phyloP scores from a whole-genome alignment of 352 stramenopile genomes.

The Phytopythium cucurbitacearum region DNA sequence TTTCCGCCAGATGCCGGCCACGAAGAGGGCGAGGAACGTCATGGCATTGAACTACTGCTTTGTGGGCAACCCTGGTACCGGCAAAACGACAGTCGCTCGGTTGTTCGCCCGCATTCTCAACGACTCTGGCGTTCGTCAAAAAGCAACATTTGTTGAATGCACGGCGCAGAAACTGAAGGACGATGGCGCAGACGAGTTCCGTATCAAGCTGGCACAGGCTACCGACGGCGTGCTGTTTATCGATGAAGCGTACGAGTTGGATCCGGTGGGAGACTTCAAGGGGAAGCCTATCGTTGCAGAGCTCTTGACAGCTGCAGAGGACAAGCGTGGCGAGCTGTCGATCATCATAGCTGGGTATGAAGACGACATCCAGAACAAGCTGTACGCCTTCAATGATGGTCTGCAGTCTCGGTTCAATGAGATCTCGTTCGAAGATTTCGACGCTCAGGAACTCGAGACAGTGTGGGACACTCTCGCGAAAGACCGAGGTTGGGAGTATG shows the following conservation, averaged over 20 bases:
- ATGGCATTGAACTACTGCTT: slow-evolving; percentile 75
- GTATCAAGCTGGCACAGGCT: slow-evolving; percentile 62
- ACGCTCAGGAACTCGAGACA: slow-evolving; percentile 75
- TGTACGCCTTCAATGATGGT: slow-evolving; percentile 91
- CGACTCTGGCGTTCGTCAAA: slow-evolving; percentile 61
- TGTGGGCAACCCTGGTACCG: slow-evolving; percentile 64
- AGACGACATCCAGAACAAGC: slow-evolving; percentile 90
- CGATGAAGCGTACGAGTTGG: slow-evolving; percentile 91
- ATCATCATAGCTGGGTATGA: slow-evolving; percentile 92
- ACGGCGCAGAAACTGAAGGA: slow-evolving; percentile 76
- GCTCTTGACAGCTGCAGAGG: slow-evolving; percentile 84
- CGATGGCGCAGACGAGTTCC: slow-evolving; percentile 57
- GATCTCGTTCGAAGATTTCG: slow-evolving; percentile 90
- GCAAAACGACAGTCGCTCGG: slow-evolving; percentile 79
- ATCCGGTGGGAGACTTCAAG: slow-evolving; percentile 72
- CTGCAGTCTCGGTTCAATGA: slow-evolving; percentile 82
- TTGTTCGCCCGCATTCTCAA: slow-evolving; percentile 81
- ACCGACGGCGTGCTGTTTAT: slow-evolving; percentile 90
- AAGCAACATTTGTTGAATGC: slow-evolving; percentile 31
- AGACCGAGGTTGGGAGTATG: slow-evolving; percentile 44
- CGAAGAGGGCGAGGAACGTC: slow-evolving; percentile 68
- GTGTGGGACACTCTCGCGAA: slow-evolving; percentile 60
- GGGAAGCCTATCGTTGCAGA: slow-evolving; percentile 86
- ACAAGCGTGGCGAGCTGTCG: slow-evolving; percentile 78
- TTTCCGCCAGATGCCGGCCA: slow-evolving; percentile 41